These are phyloP conservation scores for Parasarocladium wereldwijsianum DNA, from an alignment of 2,329 filamentous ascomycete species.

Conservation along the genomic window DNA sequence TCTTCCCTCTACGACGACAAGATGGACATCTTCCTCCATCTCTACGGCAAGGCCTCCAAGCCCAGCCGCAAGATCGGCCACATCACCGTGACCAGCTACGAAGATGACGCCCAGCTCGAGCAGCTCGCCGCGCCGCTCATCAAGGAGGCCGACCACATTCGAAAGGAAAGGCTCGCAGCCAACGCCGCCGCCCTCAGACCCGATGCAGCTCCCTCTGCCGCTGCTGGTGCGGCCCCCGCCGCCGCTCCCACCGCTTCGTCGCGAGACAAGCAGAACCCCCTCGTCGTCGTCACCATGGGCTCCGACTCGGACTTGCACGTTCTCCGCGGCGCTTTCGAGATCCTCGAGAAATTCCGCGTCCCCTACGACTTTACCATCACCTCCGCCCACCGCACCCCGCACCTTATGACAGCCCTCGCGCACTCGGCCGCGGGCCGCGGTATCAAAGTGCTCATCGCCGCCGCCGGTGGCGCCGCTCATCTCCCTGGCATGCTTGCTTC, in stretches of 20 bases:
- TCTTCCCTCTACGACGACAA: slow-evolving; percentile 25
- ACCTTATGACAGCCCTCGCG: slow-evolving; percentile 54
- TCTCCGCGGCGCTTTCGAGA: slow-evolving; percentile 48
- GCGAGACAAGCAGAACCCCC: slow-evolving; percentile 24
- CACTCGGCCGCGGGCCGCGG: slow-evolving; percentile 47
- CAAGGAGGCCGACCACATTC: slow-evolving; percentile 43
- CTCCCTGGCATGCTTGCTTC: slow-evolving; percentile 63
- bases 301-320: slow-evolving; percentile 64
- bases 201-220: slow-evolving; percentile 3
- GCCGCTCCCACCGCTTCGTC: slow-evolving; percentile 7
- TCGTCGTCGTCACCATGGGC: slow-evolving; percentile 72
- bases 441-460: slow-evolving; percentile 61
- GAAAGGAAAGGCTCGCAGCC: slow-evolving; percentile 34
- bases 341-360: slow-evolving; percentile 56
- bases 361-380: slow-evolving; percentile 63
- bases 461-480: slow-evolving; percentile 59
- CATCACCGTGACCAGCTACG: slow-evolving; percentile 63
- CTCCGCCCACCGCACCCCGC: slow-evolving; percentile 63
- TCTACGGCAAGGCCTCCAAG: slow-evolving; percentile 84
- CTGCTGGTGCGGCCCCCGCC: slow-evolving; percentile 6
- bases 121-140: slow-evolving; percentile 52
- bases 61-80: slow-evolving; percentile 92
- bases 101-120: slow-evolving; percentile 49
- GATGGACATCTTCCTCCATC: slow-evolving; percentile 51
- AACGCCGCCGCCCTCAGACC: slow-evolving; percentile 22